Evolutionary conservation across 1,284 basidiomycete species (phyloP), one percentile per base, ranked within the genome.

Genomic region (Marasmius tenuissimus): DNA sequence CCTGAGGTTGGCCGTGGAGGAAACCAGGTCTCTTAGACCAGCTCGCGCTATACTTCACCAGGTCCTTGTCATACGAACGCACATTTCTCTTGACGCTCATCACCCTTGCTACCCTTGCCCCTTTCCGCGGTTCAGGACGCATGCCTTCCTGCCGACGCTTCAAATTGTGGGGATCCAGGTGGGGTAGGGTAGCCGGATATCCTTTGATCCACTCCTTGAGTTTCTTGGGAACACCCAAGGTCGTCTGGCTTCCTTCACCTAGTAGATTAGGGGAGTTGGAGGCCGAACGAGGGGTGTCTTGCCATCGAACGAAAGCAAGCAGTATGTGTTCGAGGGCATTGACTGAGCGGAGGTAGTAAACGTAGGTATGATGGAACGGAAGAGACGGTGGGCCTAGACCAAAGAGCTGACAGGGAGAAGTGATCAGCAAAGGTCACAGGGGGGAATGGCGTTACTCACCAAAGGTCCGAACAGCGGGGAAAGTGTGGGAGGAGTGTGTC

Each of bases 291-390:
- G 83, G 81, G 3, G 82, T 81, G 63, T 91, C 86, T 66, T 93
- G 88, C 78, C 87, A 89, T 18, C 95, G 86, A 61, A 97, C 89
- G 72, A 89, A 95, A 0, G 93, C 83, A 16, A 97, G 84, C 11
- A 97, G 78, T 56, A 97, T 78, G 67, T 97, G 95, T 71, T 97
- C 95, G 60, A 92, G 91, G 0, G 95, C 94, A 45, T 88, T 87
- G 1, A 91, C 88, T 16, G 91, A 81, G 55, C 89, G 87, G 50
- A 96, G 86, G 71, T 94, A 97, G 69, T 88, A 85, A 16, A 85
- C 74, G 72, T 97, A 96, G 1, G 91, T 86, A 68, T 86, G 83
- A 61, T 91, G 88, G 75, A 94, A 94, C 1, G 89, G 81, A 58
- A 83, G 82, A 3, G 73, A 79, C 51, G 85, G 82, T 18, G 81